Conservation (phyloP, 2,329 filamentous ascomycete species). For the Exophiala viscosa region DNA sequence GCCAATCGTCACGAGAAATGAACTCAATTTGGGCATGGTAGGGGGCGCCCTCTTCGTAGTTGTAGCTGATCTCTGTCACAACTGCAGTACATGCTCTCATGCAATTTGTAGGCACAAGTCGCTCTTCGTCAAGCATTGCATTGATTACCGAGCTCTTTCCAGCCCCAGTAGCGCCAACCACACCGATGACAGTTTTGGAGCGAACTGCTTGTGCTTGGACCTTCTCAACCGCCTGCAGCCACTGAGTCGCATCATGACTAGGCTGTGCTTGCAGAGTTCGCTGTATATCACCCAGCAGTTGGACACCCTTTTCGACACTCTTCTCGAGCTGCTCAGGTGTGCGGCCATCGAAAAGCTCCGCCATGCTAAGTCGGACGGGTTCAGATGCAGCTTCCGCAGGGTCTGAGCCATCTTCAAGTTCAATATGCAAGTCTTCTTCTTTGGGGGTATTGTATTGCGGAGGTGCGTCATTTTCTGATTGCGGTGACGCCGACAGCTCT, state of each 20-base stretch:
- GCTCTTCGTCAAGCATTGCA: constrained; percentile 59
- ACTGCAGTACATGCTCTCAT: constrained; percentile 62
- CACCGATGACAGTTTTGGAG: constrained; percentile 45
- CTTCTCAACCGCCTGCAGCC: constrained; percentile 42
- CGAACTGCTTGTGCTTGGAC: constrained; percentile 39
- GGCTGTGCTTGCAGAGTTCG: constrained; percentile 30
- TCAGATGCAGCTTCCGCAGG: neutral
- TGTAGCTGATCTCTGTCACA: constrained; percentile 59
- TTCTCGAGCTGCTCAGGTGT: constrained; percentile 26
- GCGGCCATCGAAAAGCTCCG: constrained; percentile 15
- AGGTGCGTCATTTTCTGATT: neutral
- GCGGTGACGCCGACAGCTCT: neutral
- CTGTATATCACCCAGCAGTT: constrained; percentile 36
- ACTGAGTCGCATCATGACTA: constrained; percentile 35
- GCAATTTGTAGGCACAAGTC: constrained; percentile 54
- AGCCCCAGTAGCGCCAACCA: constrained; percentile 60
- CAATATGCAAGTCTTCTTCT: neutral
- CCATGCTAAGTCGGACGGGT: constrained; percentile 5
- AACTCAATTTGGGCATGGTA: constrained; percentile 60
- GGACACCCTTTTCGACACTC: constrained; percentile 37
- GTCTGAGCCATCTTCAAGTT: neutral
- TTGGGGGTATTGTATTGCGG: neutral
- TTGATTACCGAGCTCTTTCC: constrained; percentile 64
- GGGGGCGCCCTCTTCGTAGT: constrained; percentile 40
- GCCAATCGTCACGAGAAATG: constrained; percentile 52